Evolutionary conservation across 805 yeast genomes (phyloP).

Genomic region (Pichia thaimueangensis): DNA sequence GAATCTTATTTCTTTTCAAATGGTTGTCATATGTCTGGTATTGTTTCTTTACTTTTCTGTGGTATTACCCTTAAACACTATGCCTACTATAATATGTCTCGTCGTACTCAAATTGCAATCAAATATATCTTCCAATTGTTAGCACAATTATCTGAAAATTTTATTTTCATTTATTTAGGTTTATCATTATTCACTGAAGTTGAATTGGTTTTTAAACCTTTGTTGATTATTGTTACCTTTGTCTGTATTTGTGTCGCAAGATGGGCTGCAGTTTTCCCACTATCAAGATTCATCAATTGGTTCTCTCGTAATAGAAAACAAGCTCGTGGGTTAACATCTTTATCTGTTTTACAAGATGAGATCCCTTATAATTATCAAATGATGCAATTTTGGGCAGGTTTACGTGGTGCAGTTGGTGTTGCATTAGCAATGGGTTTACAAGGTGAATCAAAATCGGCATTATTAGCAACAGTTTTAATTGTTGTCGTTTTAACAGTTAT

Average conservation of each 20-base stretch:
- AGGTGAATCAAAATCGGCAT: constrained; percentile 84
- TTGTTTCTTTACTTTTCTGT: constrained; percentile 88
- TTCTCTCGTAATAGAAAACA: constrained; percentile 55
- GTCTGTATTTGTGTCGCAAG: constrained; percentile 89
- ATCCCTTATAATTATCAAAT: constrained; percentile 93
- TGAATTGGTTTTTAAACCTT: constrained; percentile 88
- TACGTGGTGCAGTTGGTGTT: constrained; percentile 98
- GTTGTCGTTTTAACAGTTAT: constrained; percentile 96
- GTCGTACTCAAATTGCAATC: constrained; percentile 94
- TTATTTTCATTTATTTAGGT: constrained; percentile 92
- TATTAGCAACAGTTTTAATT: constrained; percentile 90
- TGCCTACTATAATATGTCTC: constrained; percentile 95
- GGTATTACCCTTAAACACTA: constrained; percentile 96
- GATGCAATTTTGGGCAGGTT: constrained; percentile 99
- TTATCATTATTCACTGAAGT: constrained; percentile 93
- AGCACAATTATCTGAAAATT: constrained; percentile 94
- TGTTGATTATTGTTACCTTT: constrained; percentile 84
- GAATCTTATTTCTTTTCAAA: constrained; percentile 96
- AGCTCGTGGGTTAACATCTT: constrained; percentile 34
- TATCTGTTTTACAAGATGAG: constrained; percentile 59
- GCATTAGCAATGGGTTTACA: constrained; percentile 97
- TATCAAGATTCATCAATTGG: constrained; percentile 79
- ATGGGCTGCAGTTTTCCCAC: constrained; percentile 96
- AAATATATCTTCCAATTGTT: constrained; percentile 89
- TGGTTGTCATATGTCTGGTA: constrained; percentile 99